These are phyloP conservation scores for Eimeria nieschulzi DNA, from an alignment of 169 alveolate species.

Conservation along the genomic window DNA sequence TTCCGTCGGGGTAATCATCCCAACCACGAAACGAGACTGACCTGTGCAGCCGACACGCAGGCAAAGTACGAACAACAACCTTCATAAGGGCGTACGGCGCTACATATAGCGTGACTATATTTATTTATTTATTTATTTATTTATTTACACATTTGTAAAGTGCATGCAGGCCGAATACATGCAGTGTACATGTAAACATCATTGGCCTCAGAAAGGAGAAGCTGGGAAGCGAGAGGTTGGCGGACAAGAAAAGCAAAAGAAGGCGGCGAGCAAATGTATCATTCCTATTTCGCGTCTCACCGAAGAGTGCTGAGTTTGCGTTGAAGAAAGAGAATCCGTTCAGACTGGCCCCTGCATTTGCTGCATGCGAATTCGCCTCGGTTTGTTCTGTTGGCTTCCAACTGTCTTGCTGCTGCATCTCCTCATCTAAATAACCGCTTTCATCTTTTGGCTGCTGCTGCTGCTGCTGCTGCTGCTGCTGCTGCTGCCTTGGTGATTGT, in stretches of 20 bases:
- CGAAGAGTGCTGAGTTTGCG: conserved; percentile 56
- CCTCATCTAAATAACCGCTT: conserved; percentile 41
- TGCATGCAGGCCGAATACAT: too few species aligned
- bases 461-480: background rate
- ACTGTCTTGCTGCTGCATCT: conserved; percentile 5
- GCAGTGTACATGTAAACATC: too few species aligned
- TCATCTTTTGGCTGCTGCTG: conserved; percentile 40
- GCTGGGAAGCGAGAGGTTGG: too few species aligned
- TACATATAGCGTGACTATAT: too few species aligned
- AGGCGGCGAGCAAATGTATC: too few species aligned
- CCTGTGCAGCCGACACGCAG: conserved; percentile 4
- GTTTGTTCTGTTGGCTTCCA: conserved; percentile 16
- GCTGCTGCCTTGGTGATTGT: background rate
- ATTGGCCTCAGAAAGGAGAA: too few species aligned
- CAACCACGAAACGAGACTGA: conserved; percentile 60
- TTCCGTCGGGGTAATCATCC: conserved; percentile 48
- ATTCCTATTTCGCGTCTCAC: background rate
- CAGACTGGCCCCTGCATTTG: background rate
- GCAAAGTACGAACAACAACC: background rate
- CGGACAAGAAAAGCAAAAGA: too few species aligned
- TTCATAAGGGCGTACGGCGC: background rate
- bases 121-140: too few species aligned
- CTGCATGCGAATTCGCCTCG: background rate
- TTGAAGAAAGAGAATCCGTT: conserved; percentile 69
- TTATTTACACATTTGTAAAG: too few species aligned